Conservation (phyloP, 2,329 filamentous ascomycete species). For the Aspergillus sp. region DNA sequence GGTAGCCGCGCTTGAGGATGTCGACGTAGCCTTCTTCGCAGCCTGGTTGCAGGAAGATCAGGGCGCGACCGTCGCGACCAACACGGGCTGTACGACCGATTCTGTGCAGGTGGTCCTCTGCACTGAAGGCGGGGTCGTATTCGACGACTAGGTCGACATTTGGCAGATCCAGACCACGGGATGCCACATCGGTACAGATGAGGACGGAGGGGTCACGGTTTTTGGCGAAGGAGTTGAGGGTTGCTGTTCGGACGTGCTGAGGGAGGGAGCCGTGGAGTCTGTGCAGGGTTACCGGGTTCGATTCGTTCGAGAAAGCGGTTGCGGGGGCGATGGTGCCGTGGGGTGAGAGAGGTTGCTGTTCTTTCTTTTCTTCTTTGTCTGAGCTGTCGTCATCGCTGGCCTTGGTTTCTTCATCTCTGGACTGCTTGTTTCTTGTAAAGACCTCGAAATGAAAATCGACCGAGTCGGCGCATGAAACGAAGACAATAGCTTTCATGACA, state of each 20-base stretch:
- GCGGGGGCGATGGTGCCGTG: conserved; percentile 50
- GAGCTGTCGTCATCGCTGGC: conserved; percentile 15
- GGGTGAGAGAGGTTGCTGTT: conserved; percentile 19
- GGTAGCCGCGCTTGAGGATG: conserved; percentile 65
- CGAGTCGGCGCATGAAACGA: conserved; percentile 93
- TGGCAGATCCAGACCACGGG: conserved; percentile 88
- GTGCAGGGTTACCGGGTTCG: conserved; percentile 73
- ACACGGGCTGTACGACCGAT: conserved; percentile 92
- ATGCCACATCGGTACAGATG: conserved; percentile 91
- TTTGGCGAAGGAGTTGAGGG: conserved; percentile 70
- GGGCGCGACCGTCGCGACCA: conserved; percentile 76
- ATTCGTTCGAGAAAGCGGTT: conserved; percentile 64
- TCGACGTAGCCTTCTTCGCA: conserved; percentile 86
- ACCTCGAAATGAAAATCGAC: conserved; percentile 95
- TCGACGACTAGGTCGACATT: conserved; percentile 93
- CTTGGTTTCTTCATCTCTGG: conserved; percentile 19
- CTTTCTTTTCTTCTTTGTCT: conserved; percentile 17
- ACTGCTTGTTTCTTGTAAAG: conserved; percentile 46
- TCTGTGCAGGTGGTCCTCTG: conserved; percentile 88
- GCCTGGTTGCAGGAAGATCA: conserved; percentile 85
- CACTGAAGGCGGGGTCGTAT: conserved; percentile 90
- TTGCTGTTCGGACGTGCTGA: conserved; percentile 79
- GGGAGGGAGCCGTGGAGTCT: conserved; percentile 87
- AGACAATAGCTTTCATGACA: conserved; percentile 94
- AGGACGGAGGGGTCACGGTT: conserved; percentile 72